phyloP scores from a whole-genome alignment of 257 asterid species.

The Ocimum tenuiflorum region DNA sequence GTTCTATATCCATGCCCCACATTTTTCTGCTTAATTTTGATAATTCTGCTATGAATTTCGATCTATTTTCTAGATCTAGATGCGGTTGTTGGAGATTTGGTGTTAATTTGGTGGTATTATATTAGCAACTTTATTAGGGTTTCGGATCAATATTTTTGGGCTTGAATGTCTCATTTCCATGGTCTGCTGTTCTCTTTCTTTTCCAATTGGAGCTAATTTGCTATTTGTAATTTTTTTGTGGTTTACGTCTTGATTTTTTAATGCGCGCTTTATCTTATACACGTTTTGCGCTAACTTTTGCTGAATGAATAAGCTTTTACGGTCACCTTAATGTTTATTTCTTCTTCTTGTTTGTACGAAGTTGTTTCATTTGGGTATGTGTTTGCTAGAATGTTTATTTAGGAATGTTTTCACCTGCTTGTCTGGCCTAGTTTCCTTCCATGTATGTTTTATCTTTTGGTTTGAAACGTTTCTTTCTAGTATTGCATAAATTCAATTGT shows the following conservation, averaged over 20 bases:
- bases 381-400: background rate
- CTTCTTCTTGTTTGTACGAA: background rate
- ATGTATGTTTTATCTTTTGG: background rate
- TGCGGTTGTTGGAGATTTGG: background rate
- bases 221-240: background rate
- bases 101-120: background rate
- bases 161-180: background rate
- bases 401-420: background rate
- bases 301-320: background rate
- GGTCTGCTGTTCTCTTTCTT: background rate
- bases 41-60: background rate
- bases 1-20: slow-evolving; percentile 12
- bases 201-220: background rate
- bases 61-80: slow-evolving; percentile 20
- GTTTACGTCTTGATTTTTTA: background rate
- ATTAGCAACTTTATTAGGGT: slow-evolving; percentile 22
- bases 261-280: background rate
- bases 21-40: background rate
- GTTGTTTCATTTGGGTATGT: background rate
- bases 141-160: slow-evolving; percentile 18
- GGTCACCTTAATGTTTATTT: background rate
- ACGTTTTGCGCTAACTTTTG: background rate
- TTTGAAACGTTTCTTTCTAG: background rate
- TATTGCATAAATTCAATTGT: no score
- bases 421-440: background rate